Evolutionary conservation across 306 rosid species (phyloP), one percentile per base, ranked within the genome.

Genomic region (Lathyrus sativus): DNA sequence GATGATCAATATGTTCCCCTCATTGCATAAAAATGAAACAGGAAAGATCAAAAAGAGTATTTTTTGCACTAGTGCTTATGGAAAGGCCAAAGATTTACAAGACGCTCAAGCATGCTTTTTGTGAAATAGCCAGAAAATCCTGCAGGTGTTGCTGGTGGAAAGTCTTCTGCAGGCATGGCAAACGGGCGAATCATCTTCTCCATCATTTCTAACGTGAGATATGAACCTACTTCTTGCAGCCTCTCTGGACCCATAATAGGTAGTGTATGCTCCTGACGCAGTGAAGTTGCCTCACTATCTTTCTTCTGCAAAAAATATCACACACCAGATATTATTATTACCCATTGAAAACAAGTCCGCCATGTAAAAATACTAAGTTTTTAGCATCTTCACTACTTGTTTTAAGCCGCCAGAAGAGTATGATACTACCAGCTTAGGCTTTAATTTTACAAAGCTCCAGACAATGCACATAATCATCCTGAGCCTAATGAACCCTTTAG

Each of bases 121-220:
- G 95, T 67, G 86, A 93, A 93, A 75, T 93, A 93, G 69, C 96
- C 97, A 0, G 98, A 85, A 86, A 93, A 93, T 42, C 93, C 95
- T 1, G 80, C 91, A 7, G 97, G 99, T 46, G 85, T 78, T 49
- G 91, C 83, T 9, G 96, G 87, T 3, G 99, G 92, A 71, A 93
- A 93, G 79, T 93, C 99, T 83, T 93, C 99, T 0, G 96, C 97
- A 17, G 99, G 99, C 99, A 93, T 93, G 9, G 99, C 99, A 67
- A 93, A 93, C n/a, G 97, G 89, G 22, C 82, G 99, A 75, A 90
- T 54, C 99, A 93, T 88, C 74, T 43, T 82, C 78, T 93, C 99
- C 96, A 90, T 84, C 69, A 84, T 88, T 61, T 90, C 99, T 31
- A 93, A 78, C 19, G 97, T 88, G 35, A 88, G 89, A 84, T 79